Percentiles rank a stretch among this genome's conserved stretches.
Evolutionary conservation across 1,284 basidiomycete species (phyloP).

Genomic region (Stygiomarasmius scandens): DNA sequence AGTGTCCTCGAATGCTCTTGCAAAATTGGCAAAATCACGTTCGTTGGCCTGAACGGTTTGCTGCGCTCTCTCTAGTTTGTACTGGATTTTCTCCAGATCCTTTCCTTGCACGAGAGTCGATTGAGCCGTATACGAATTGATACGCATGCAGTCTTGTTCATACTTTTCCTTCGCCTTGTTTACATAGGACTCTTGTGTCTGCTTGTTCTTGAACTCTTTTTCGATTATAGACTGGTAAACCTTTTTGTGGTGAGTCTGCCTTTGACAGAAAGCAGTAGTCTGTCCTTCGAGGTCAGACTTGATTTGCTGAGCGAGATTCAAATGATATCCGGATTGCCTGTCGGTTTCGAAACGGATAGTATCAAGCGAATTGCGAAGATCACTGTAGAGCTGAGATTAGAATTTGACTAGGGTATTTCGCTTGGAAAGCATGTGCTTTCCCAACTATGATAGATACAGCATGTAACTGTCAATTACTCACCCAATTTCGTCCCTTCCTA

Average conservation of each 20-base stretch:
- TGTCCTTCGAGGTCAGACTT: conserved; percentile 78
- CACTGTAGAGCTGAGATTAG: conserved; percentile 46
- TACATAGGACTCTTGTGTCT: conserved; percentile 82
- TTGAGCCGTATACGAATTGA: conserved; percentile 96
- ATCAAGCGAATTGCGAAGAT: conserved; percentile 79
- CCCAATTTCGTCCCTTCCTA: conserved; percentile 94
- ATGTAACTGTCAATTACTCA: conserved; percentile 39
- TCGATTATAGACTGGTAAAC: conserved; percentile 76
- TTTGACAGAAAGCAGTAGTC: conserved; percentile 62
- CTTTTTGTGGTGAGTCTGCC: conserved; percentile 79
- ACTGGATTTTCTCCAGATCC: conserved; percentile 88
- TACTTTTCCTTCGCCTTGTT: conserved; percentile 92
- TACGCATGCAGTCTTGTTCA: conserved; percentile 90
- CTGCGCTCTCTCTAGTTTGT: conserved; percentile 88
- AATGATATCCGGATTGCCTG: conserved; percentile 73
- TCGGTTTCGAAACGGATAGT: conserved; percentile 84
- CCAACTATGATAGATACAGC: background rate
- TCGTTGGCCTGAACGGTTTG: conserved; percentile 90
- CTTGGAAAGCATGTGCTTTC: background rate
- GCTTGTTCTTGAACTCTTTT: conserved; percentile 86
- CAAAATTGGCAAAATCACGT: conserved; percentile 89
- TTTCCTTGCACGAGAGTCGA: conserved; percentile 91
- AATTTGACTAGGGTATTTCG: background rate
- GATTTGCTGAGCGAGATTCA: conserved; percentile 74
- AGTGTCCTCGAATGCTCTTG: conserved; percentile 81